Base-by-base conservation (phyloP, 2,329 filamentous ascomycete species). In the Penicillium nordicum region DNA sequence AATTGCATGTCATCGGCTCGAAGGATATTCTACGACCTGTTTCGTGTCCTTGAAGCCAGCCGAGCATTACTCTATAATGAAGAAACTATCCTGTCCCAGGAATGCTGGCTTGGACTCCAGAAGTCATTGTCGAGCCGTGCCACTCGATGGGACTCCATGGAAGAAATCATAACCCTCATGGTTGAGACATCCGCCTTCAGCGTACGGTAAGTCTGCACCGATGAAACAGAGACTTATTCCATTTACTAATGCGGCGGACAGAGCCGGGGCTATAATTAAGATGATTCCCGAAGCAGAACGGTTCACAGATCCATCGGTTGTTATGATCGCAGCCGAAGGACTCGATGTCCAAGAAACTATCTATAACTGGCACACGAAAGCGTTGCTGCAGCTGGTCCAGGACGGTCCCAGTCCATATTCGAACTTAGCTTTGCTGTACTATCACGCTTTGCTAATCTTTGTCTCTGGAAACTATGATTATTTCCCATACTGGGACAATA, bases 1-100 rank as follows among this genome's bases (percentile, higher is more conserved):
- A 21, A 10, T 18, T 46, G 40, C 25, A 52, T 52, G 47, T 51
- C 48, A 21, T 18, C 53, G 12, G 12, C 30, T 14, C 48, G 40
- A 30, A 43, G 48, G 23, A 38, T 12, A 34, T 56, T 56, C 48
- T 56, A 56, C 36, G 34, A 56, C 48, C 30, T 56, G 7, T 56
- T 56, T 51, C 53, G 53, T 40, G 38, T 52, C 7, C 40, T 56
- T 14, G 48, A 56, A 27, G 53, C 53, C 11, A 56, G 53, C 16
- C 48, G 48, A 37, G 40, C 53, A 29, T 23, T 56, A 25, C 34
- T 52, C 14, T 52, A 47, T 44, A 40, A 46, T 34, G 40, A 56
- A 32, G 40, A 46, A 23, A 56, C 53, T 9, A 56, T 56, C 5
- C 53, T 56, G 3, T 56, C 53, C 1, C 30, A 52, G 18, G 11